Conservation (phyloP, 78 protist species). For the Salpingoeca rosetta region DNA sequence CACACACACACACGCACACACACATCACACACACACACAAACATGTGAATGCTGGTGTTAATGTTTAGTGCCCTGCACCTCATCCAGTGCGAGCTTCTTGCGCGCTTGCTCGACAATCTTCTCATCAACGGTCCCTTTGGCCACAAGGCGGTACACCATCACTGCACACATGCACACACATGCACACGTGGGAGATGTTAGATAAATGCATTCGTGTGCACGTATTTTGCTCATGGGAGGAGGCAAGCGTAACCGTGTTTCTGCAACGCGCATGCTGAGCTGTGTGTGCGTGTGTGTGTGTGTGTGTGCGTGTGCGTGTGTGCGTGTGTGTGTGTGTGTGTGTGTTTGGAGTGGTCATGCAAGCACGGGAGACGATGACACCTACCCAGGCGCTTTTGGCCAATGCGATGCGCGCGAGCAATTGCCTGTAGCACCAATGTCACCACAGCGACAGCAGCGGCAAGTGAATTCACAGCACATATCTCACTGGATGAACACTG, state of each 20-base stretch:
- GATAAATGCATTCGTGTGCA: not conserved
- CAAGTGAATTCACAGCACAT: no score
- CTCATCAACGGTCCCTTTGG: constrained; percentile 36
- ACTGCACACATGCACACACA: constrained; percentile 38
- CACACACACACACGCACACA: no score
- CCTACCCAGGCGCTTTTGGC: constrained; percentile 64
- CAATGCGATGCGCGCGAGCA: constrained; percentile 77
- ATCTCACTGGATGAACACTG: no score
- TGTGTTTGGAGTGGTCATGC: no score
- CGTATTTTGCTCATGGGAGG: not conserved
- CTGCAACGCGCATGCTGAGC: not conserved
- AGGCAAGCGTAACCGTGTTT: not conserved
- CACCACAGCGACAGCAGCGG: no score
- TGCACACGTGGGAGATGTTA: not conserved
- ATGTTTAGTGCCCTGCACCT: no score
- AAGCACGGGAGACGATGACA: no score
- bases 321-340: no score
- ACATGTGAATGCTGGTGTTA: no score
- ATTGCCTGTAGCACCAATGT: constrained; percentile 39
- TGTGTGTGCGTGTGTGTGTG: no score
- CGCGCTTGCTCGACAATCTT: constrained; percentile 21
- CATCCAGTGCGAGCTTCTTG: constrained; percentile 29
- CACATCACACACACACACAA: no score
- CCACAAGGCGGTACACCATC: constrained; percentile 50
- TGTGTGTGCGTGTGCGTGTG: no score